phyloP scores from a whole-genome alignment of 768 basidiomycete species.

The Phlebiopsis gigantea region DNA sequence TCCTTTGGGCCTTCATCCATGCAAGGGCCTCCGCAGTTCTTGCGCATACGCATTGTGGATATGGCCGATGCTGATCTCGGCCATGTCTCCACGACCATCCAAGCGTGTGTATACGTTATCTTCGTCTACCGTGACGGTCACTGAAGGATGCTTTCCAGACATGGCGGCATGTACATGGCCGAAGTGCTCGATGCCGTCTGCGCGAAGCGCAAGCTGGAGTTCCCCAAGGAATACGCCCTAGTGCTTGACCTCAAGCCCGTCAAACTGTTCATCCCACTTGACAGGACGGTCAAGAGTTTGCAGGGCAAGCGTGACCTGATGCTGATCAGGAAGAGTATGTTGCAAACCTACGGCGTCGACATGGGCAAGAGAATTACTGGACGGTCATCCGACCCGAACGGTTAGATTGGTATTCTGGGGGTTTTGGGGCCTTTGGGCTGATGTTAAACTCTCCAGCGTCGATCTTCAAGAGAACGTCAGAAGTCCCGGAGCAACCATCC shows the following conservation, averaged over 20 bases:
- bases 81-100: constrained; percentile 85
- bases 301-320: constrained; percentile 82
- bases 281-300: constrained; percentile 93
- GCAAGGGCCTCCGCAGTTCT: constrained; percentile 77
- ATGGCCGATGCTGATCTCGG: constrained; percentile 78
- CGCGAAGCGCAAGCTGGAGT: constrained; percentile 56
- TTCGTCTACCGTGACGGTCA: neutral
- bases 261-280: constrained; percentile 82
- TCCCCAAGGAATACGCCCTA: constrained; percentile 81
- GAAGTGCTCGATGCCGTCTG: constrained; percentile 88
- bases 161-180: constrained; percentile 95
- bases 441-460: constrained; percentile 52
- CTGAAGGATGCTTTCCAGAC: constrained; percentile 33
- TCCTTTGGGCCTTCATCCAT: constrained; percentile 65
- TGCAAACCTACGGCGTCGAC: constrained; percentile 66
- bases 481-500: constrained; percentile 53
- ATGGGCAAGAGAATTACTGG: constrained; percentile 53
- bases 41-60: constrained; percentile 77
- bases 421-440: neutral
- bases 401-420: constrained; percentile 32
- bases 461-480: constrained; percentile 87
- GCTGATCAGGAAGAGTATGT: constrained; percentile 72
- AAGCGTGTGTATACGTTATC: constrained; percentile 58
- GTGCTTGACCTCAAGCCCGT: constrained; percentile 51
- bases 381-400: constrained; percentile 87